These are phyloP conservation scores for Hysterium pulicare DNA, from an alignment of 2,329 filamentous ascomycete species.

Conservation along the genomic window DNA sequence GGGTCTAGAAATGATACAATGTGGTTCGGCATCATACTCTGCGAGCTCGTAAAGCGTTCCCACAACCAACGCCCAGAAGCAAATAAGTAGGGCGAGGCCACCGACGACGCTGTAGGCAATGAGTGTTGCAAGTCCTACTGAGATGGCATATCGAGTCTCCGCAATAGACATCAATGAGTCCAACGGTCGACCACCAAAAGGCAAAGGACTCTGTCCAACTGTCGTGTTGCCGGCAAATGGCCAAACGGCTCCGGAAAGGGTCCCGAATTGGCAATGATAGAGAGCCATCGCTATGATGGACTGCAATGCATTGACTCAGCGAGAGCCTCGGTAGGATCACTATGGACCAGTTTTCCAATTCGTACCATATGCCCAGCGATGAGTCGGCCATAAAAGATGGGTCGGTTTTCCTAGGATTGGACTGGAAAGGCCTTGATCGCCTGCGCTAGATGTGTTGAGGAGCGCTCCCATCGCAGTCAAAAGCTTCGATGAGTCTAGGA, in stretches of 20 bases:
- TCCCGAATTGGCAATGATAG: constrained; percentile 14
- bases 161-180: constrained; percentile 8
- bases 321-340: no score
- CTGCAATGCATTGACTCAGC: constrained; percentile 6
- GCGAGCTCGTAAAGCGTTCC: constrained; percentile 10
- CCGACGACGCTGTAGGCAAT: constrained; percentile 10
- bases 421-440: no score
- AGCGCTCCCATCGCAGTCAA: no score
- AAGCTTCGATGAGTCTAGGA: no score
- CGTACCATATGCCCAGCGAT: no score
- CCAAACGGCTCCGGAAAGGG: constrained; percentile 10
- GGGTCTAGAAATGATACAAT: constrained; percentile 14
- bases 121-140: constrained; percentile 10
- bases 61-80: constrained; percentile 7
- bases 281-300: constrained; percentile 11
- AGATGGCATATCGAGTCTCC: constrained; percentile 8
- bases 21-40: constrained; percentile 13
- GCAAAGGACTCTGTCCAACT: not conserved
- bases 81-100: constrained; percentile 8
- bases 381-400: no score
- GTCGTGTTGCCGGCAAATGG: constrained; percentile 4
- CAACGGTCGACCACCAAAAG: constrained; percentile 6
- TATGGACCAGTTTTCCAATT: no score
- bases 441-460: not conserved
- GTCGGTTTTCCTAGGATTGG: no score